phyloP scores from a whole-genome alignment of 371 early-diverging fungal genomes.

The Mucor sp. region DNA sequence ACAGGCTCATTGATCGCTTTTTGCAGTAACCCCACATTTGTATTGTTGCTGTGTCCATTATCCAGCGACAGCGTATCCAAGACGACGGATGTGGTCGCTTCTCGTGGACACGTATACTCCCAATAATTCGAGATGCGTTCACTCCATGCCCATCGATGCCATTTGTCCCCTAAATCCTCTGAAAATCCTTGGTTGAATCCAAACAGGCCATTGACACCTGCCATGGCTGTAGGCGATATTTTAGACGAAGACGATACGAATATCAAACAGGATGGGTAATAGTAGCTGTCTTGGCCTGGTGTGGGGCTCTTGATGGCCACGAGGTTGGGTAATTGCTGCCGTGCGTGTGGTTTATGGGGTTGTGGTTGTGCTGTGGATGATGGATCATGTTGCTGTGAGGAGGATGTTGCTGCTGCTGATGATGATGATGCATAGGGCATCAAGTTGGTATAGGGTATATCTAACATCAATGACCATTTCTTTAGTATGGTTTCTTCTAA shows the following conservation, averaged over 20 bases:
- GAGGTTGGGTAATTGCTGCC: conserved; percentile 11
- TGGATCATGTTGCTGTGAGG: neutral
- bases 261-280: conserved; percentile 28
- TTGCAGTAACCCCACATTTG: conserved; percentile 19
- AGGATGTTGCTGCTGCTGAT: neutral
- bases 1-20: conserved; percentile 35
- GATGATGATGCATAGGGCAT: conserved; percentile 1
- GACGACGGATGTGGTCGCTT: conserved; percentile 1
- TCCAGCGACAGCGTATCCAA: conserved; percentile 17
- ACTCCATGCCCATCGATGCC: conserved; percentile 46
- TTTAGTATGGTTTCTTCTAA: conserved; percentile 25
- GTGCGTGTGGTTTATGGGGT: neutral
- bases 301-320: conserved; percentile 13
- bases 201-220: conserved; percentile 38
- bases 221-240: conserved; percentile 29
- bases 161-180: conserved; percentile 46
- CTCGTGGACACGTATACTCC: conserved; percentile 20
- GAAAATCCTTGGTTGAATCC: conserved; percentile 38
- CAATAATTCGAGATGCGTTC: conserved; percentile 20
- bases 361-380: neutral
- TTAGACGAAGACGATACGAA: conserved; percentile 35
- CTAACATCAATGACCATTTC: conserved; percentile 37
- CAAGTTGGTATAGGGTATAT: conserved; percentile 30
- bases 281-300: conserved; percentile 1
- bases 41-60: neutral